Base-by-base conservation (phyloP, 2,329 filamentous ascomycete genomes). In the Leptographium galeiforme region DNA sequence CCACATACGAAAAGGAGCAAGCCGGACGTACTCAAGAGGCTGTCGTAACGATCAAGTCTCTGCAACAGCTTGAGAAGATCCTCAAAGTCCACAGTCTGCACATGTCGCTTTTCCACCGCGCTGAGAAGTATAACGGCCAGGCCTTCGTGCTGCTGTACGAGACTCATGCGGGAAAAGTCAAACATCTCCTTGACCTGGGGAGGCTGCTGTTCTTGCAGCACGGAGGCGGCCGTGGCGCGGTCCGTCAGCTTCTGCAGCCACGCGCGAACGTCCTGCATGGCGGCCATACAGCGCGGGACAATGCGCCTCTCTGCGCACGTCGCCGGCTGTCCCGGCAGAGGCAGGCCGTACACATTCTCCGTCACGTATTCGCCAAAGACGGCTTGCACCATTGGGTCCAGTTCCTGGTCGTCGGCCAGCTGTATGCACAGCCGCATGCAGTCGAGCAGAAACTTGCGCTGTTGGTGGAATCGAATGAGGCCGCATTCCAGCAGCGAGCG, bases 81-180 rank as follows among this genome's bases (percentile, higher is more conserved):
- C 45, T 81, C 76, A 61, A 95, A 90, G 63, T 96, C 89, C 39
- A 81, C 74, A 6, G 79, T 70, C 46, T 77, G 79, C 2, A 83
- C 84, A 60, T 86, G 84, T 52, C 82, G 80, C 58, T 81, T 84
- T 61, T 90, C 88, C 57, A 95, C 79, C 53, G 93, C 78, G 56
- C 86, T 82, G 57, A 82, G 83, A 51, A 94, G 71, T 52, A 95
- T 85, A n/a, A 89, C 78, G 13, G 85, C 84, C 16, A 99, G 72
- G 16, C 86, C 81, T 64, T 98, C 91, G 64, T 98, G 94, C 66
- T 98, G 91, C 62, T 88, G 84, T 25, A 85, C 81, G 51, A 98
- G 75, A 62, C 88, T 94, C 59, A 80, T 72, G 46, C 85, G 81
- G 61, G 95, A 87, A 62, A 87, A 87, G 60, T 90, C 84, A 57